Conservation (phyloP, 2,329 filamentous ascomycete species). For the Xylariaceae sp. region DNA sequence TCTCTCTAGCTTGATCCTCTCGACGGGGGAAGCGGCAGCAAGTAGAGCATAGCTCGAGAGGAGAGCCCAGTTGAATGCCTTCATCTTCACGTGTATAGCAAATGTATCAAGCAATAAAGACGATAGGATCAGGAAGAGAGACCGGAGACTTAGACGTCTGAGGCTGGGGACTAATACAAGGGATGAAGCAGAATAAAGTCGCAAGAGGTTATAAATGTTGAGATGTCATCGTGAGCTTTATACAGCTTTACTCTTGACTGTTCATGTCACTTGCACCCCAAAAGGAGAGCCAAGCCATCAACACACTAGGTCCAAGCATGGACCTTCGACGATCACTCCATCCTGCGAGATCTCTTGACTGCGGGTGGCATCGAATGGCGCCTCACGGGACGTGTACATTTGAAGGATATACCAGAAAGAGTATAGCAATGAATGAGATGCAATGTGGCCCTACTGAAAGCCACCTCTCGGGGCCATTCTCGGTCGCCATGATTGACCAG, state of each 20-base stretch:
- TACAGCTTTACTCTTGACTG: background rate
- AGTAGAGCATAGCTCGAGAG: slow-evolving; percentile 25
- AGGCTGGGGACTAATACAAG: background rate
- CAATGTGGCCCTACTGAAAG: background rate
- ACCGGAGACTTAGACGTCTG: background rate
- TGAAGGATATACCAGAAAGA: no score
- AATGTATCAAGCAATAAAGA: background rate
- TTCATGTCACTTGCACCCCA: no score
- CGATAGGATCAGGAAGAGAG: background rate
- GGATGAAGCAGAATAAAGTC: slow-evolving; percentile 1
- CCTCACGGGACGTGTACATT: no score
- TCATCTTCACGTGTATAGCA: slow-evolving; percentile 23
- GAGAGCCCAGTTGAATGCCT: slow-evolving; percentile 25
- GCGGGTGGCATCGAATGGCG: no score
- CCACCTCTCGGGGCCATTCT: slow-evolving; percentile 3
- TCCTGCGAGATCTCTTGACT: no score
- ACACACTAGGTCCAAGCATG: background rate
- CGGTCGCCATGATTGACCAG: slow-evolving; percentile 1
- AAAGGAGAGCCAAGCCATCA: background rate
- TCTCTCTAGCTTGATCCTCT: slow-evolving; percentile 1
- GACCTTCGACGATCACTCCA: no score
- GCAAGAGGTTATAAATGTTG: background rate
- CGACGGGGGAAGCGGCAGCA: slow-evolving; percentile 23
- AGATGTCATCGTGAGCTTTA: slow-evolving; percentile 5
- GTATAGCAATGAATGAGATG: background rate